Percentiles rank a stretch among this genome's conserved stretches.
Conservation (phyloP, 2,329 filamentous ascomycete species). For the Sphaerulina populicola region DNA sequence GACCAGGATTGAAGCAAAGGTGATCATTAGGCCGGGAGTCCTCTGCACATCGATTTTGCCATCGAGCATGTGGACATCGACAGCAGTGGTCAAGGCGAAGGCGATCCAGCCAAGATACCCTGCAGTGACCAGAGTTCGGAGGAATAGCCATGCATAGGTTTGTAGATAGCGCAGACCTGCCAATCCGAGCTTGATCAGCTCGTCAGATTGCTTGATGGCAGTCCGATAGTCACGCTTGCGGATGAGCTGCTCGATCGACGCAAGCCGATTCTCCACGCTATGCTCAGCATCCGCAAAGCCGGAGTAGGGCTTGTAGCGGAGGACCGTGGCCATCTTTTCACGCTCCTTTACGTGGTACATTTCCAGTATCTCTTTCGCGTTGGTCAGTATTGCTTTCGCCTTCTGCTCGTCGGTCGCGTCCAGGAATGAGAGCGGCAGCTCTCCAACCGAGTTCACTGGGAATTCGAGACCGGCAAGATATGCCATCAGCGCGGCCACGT, state of each 20-base stretch:
- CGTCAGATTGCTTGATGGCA: conserved; percentile 69
- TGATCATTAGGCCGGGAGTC: conserved; percentile 49
- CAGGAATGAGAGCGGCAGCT: conserved; percentile 77
- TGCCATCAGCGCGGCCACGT: conserved; percentile 91
- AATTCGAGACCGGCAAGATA: conserved; percentile 82
- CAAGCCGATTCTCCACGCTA: conserved; percentile 58
- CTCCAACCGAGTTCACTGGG: conserved; percentile 91
- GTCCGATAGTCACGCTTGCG: conserved; percentile 57
- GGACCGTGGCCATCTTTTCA: conserved; percentile 64
- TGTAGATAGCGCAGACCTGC: conserved; percentile 87
- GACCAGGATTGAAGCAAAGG: conserved; percentile 70
- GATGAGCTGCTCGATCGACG: conserved; percentile 61
- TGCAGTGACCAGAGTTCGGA: conserved; percentile 76
- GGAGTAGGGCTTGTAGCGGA: conserved; percentile 69
- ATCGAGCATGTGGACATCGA: conserved; percentile 79
- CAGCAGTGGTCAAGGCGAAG: conserved; percentile 79
- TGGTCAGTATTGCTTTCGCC: conserved; percentile 73
- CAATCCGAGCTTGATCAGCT: conserved; percentile 67
- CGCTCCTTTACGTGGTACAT: conserved; percentile 95
- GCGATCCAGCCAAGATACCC: conserved; percentile 95
- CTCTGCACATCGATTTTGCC: conserved; percentile 58
- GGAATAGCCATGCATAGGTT: conserved; percentile 96
- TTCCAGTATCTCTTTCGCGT: conserved; percentile 79
- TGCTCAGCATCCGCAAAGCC: conserved; percentile 57
- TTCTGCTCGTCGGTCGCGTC: conserved; percentile 65